Percentiles rank a stretch among this genome's conserved stretches.
phyloP scores from a whole-genome alignment of 2,329 filamentous ascomycete species.

The Cucurbitaria berberidis region DNA sequence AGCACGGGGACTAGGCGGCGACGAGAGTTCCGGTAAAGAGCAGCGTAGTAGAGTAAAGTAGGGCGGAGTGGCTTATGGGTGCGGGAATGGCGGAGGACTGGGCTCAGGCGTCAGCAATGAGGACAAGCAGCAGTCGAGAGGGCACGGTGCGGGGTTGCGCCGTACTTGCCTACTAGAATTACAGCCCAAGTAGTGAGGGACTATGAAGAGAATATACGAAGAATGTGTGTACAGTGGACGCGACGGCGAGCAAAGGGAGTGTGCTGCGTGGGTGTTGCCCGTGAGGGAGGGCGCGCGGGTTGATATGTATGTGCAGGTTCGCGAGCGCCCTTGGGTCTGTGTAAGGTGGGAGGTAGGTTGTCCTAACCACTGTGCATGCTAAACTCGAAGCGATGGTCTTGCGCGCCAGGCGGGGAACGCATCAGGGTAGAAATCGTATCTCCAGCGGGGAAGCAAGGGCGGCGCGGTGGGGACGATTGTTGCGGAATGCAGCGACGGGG shows the following conservation, averaged over 20 bases:
- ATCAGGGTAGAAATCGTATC: conserved; percentile 41
- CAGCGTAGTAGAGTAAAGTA: no score
- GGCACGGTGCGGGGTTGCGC: not conserved
- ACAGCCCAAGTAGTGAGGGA: conserved; percentile 16
- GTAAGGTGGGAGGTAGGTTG: conserved; percentile 32
- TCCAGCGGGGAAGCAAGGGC: conserved; percentile 45
- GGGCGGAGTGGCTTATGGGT: conserved; percentile 36
- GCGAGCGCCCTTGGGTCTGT: conserved; percentile 38
- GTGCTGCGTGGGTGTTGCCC: conserved; percentile 15
- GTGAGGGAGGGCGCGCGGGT: conserved; percentile 20
- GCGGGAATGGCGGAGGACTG: conserved; percentile 35
- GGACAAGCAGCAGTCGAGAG: not conserved
- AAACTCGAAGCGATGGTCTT: conserved; percentile 47
- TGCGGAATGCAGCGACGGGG: conserved; percentile 4
- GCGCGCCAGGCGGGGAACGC: conserved; percentile 49
- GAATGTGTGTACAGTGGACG: conserved; percentile 36
- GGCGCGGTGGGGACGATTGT: conserved; percentile 8
- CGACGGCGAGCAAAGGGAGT: conserved; percentile 34
- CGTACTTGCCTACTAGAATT: conserved; percentile 7
- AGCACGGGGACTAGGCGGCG: conserved; percentile 11
- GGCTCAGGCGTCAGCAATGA: conserved; percentile 45
- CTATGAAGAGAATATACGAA: conserved; percentile 26
- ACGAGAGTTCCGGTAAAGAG: conserved; percentile 8
- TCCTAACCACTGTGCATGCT: conserved; percentile 48
- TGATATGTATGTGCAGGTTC: conserved; percentile 38